A percentile compares a stretch with the other conserved stretches of the same genome.
These are phyloP conservation scores for Lathyrus oleraceus DNA, from an alignment of 306 rosid genomes.

Conservation along the genomic window DNA sequence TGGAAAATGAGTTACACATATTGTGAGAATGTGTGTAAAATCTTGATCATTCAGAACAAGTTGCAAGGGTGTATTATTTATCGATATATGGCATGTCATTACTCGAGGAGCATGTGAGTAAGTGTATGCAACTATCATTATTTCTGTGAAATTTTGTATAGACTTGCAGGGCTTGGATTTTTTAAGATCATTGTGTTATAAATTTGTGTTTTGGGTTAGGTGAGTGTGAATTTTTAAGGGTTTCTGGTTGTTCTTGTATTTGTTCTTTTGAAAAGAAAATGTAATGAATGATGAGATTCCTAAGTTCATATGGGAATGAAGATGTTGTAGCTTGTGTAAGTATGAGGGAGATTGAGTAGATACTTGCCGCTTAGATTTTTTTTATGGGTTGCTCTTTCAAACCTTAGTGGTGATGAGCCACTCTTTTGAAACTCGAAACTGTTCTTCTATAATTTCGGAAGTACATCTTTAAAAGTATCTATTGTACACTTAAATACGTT, in stretches of 20 bases:
- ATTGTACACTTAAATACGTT: too few species aligned
- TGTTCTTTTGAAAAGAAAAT: constrained; percentile 17
- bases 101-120: constrained; percentile 37
- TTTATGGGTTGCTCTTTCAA: too few species aligned
- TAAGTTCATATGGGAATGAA: constrained; percentile 17
- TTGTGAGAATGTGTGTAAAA: constrained; percentile 34
- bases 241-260: constrained; percentile 42
- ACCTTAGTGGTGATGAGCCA: too few species aligned
- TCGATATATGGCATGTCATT: constrained; percentile 32
- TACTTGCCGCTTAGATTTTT: neutral
- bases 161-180: constrained; percentile 46
- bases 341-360: neutral
- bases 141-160: constrained; percentile 37
- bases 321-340: constrained; percentile 29
- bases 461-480: too few species aligned
- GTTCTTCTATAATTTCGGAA: too few species aligned
- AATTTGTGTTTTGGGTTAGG: constrained; percentile 49
- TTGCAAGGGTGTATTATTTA: constrained; percentile 25
- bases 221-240: constrained; percentile 45
- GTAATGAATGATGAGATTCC: constrained; percentile 29
- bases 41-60: constrained; percentile 41
- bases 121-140: constrained; percentile 41
- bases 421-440: too few species aligned
- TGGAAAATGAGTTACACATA: constrained; percentile 44
- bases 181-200: constrained; percentile 47